These are phyloP conservation scores for Aspergillus melleus DNA, from an alignment of 2,329 filamentous ascomycete species.

Conservation along the genomic window DNA sequence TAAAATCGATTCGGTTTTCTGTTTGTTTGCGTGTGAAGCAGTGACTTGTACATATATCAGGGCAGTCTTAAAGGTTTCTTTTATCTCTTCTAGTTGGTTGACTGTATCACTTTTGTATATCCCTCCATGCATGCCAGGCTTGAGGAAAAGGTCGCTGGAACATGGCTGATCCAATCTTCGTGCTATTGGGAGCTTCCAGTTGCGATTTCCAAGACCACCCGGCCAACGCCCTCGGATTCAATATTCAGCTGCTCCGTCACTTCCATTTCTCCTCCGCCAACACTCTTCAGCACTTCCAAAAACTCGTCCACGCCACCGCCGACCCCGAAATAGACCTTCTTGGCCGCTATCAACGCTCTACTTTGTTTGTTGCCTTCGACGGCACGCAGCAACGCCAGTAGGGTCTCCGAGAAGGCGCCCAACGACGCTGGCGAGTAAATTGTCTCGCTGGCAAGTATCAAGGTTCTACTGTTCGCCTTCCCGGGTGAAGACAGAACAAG, in stretches of 20 bases:
- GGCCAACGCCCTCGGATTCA: constrained; percentile 45
- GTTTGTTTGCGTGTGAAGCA: constrained; percentile 25
- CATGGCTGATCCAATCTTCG: background rate
- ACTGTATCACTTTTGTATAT: background rate
- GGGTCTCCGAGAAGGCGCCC: constrained; percentile 55
- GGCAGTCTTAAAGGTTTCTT: constrained; percentile 27
- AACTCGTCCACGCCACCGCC: constrained; percentile 66
- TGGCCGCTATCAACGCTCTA: constrained; percentile 61
- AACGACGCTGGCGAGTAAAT: constrained; percentile 62
- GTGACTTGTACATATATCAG: constrained; percentile 38
- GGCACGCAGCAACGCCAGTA: constrained; percentile 52
- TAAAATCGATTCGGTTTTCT: constrained; percentile 20
- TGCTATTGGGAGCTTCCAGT: background rate
- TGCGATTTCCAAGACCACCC: constrained; percentile 41
- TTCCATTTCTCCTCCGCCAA: constrained; percentile 27
- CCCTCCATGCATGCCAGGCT: background rate
- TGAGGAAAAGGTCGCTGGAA: background rate
- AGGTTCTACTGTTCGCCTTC: constrained; percentile 35
- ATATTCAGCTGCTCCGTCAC: constrained; percentile 37
- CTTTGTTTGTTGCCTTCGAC: constrained; percentile 17
- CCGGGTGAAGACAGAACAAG: constrained; percentile 41
- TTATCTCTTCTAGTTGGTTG: constrained; percentile 17
- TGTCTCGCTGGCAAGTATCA: constrained; percentile 63
- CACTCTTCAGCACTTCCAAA: constrained; percentile 31
- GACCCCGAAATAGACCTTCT: constrained; percentile 67